phyloP scores from a whole-genome alignment of 345 rosid genomes.

The Linum tenue region DNA sequence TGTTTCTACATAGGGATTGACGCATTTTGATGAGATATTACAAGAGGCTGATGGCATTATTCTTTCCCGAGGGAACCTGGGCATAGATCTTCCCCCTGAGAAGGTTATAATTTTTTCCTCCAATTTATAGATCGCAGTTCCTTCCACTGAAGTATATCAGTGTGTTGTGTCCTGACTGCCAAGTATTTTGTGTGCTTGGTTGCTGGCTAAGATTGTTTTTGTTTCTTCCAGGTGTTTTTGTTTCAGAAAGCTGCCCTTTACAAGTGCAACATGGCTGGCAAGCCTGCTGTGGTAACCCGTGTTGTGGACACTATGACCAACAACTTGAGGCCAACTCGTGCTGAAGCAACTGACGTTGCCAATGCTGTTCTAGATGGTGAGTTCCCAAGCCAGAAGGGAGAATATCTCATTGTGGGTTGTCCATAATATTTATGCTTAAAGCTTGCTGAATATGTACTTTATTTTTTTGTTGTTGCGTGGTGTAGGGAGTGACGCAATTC shows the following conservation, averaged over 20 bases:
- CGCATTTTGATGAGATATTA: slow-evolving; percentile 95
- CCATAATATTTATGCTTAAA: slow-evolving; percentile 1
- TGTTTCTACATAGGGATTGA: slow-evolving; percentile 50
- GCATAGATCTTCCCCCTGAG: slow-evolving; percentile 96
- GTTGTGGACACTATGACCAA: slow-evolving; percentile 98
- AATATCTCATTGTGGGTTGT: slow-evolving; percentile 2
- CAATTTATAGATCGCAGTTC: not conserved
- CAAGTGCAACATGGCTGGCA: slow-evolving; percentile 97
- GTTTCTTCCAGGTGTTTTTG: slow-evolving; percentile 63
- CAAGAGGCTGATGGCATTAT: slow-evolving; percentile 98
- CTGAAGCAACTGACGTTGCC: slow-evolving; percentile 98
- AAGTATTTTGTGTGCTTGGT: not conserved
- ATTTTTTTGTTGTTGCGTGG: not conserved
- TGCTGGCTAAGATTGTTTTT: slow-evolving; percentile 12
- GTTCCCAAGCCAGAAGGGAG: slow-evolving; percentile 4
- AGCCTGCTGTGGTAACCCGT: slow-evolving; percentile 94
- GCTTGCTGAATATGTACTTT: not conserved
- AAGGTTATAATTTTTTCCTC: slow-evolving; percentile 42
- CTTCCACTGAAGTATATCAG: not conserved
- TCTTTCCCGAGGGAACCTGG: slow-evolving; percentile 96
- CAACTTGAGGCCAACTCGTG: slow-evolving; percentile 93
- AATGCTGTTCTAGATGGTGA: slow-evolving; percentile 94
- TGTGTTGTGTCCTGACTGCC: not conserved
- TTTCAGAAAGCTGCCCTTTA: slow-evolving; percentile 91
- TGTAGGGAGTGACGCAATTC: slow-evolving; percentile 95